phyloP scores from a whole-genome alignment of 2,329 filamentous ascomycete species.

The Aspergillus quadricinctus region DNA sequence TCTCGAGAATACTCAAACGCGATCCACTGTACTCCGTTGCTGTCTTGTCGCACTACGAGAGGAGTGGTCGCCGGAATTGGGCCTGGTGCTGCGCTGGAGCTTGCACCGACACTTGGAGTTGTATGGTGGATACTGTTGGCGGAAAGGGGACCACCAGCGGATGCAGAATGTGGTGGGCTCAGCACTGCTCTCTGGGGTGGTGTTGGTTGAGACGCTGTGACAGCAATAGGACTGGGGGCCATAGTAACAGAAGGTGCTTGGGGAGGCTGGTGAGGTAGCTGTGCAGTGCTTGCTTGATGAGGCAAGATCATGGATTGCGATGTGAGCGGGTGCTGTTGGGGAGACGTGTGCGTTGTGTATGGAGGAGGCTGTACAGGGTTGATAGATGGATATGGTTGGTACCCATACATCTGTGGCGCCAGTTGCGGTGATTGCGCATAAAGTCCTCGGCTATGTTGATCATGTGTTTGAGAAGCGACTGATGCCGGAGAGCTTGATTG shows the following conservation, averaged over 20 bases:
- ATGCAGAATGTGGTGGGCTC: constrained; percentile 42
- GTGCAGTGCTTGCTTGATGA: constrained; percentile 34
- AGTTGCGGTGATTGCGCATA: constrained; percentile 81
- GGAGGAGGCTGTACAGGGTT: constrained; percentile 52
- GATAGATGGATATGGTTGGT: constrained; percentile 53
- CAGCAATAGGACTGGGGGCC: constrained; percentile 56
- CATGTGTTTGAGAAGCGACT: constrained; percentile 83
- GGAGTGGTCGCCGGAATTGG: constrained; percentile 96
- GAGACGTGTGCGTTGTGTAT: constrained; percentile 53
- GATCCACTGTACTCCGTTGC: constrained; percentile 98
- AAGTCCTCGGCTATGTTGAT: constrained; percentile 76
- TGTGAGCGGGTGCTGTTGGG: constrained; percentile 54
- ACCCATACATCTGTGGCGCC: constrained; percentile 79
- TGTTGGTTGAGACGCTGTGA: constrained; percentile 37
- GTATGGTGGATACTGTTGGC: constrained; percentile 25
- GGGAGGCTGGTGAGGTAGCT: constrained; percentile 39
- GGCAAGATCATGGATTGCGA: constrained; percentile 53
- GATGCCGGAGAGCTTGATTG: constrained; percentile 94
- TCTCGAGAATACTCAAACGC: constrained; percentile 97
- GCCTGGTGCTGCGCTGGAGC: constrained; percentile 87
- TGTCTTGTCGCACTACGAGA: constrained; percentile 86
- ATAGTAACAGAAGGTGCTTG: constrained; percentile 54
- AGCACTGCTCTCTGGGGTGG: constrained; percentile 33
- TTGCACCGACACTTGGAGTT: constrained; percentile 55
- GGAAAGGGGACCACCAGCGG: constrained; percentile 50